Percentiles rank a stretch among this genome's conserved stretches.
phyloP scores from a whole-genome alignment of 75 land plant genomes.

The Sequoia sempervirens region DNA sequence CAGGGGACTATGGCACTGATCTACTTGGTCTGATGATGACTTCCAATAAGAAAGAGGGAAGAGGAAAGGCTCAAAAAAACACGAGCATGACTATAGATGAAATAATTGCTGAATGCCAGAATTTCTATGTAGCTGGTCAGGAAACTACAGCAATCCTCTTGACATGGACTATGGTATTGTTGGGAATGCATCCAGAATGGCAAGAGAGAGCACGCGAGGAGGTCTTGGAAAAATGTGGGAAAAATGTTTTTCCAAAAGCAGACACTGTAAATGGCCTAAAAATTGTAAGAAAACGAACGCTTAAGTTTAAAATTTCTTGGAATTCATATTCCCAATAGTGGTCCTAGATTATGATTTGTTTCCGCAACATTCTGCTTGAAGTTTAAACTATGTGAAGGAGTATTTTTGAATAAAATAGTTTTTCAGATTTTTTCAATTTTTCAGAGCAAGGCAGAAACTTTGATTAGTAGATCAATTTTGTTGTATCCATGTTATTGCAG shows the following conservation, averaged over 20 bases:
- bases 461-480: no score
- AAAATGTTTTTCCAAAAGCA: slow-evolving; percentile 15
- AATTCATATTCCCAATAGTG: no score
- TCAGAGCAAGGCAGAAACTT: background rate
- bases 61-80: background rate
- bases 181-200: slow-evolving; percentile 33
- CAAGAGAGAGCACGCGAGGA: slow-evolving; percentile 44
- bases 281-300: slow-evolving; percentile 22
- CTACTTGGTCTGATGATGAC: slow-evolving; percentile 25
- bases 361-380: no score
- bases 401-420: background rate
- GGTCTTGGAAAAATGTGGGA: slow-evolving; percentile 27
- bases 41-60: slow-evolving; percentile 16
- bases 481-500: no score
- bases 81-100: slow-evolving; percentile 17
- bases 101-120: slow-evolving; percentile 48
- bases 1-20: slow-evolving; percentile 7
- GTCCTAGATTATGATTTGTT: no score
- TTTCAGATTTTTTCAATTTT: background rate
- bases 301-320: background rate
- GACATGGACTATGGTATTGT: slow-evolving; percentile 34
- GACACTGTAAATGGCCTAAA: slow-evolving; percentile 36
- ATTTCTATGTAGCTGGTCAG: slow-evolving; percentile 46
- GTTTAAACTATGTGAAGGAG: background rate
- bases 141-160: slow-evolving; percentile 37